These are phyloP conservation scores for Neurospora sp. DNA, from an alignment of 495 filamentous ascomycete species.

Conservation along the genomic window DNA sequence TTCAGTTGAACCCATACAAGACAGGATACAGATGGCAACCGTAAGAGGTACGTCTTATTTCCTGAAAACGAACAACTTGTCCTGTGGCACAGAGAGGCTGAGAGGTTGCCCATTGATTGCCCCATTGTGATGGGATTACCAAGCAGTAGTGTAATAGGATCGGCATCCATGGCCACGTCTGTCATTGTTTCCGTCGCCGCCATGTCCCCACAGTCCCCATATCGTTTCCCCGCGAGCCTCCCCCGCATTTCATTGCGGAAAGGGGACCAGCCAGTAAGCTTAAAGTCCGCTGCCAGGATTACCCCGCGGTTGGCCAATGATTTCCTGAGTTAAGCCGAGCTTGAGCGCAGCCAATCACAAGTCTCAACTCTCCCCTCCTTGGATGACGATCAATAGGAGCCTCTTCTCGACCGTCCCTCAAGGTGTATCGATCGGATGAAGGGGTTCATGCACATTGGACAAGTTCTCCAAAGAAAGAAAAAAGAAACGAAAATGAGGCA, in stretches of 20 bases:
- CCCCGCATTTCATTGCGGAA: neutral
- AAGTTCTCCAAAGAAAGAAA: neutral
- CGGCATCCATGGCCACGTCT: neutral
- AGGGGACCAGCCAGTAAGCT: neutral
- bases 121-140: neutral
- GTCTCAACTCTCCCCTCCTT: neutral
- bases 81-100: neutral
- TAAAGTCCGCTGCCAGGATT: neutral
- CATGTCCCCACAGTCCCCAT: neutral
- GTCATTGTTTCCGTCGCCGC: neutral
- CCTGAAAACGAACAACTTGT: neutral
- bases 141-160: neutral
- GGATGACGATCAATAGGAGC: neutral
- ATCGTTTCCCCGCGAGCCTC: neutral
- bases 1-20: neutral
- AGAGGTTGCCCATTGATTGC: neutral
- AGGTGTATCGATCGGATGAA: neutral
- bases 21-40: neutral
- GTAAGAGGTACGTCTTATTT: neutral
- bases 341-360: neutral
- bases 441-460: neutral
- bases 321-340: neutral
- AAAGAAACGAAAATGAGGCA: neutral
- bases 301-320: neutral
- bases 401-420: neutral